Conservation (phyloP, 2,329 filamentous ascomycete species). For the Diaporthe sp. region DNA sequence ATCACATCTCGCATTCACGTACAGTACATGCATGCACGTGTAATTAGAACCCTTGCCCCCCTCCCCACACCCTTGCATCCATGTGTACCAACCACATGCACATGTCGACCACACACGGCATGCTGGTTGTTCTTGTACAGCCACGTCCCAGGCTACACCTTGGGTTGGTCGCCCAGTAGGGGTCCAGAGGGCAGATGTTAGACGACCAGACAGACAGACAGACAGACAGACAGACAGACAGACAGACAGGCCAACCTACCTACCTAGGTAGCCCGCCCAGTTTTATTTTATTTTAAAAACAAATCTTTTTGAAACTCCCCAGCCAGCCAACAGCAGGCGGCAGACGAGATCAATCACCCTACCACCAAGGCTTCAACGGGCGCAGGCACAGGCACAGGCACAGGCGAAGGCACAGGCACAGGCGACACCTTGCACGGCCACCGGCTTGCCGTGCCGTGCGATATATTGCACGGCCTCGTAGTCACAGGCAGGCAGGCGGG, state of each 20-base stretch:
- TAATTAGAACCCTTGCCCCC: not conserved
- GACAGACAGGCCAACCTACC: not conserved
- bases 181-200: not conserved
- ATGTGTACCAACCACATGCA: not conserved
- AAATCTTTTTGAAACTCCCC: not conserved
- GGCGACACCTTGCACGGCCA: not conserved
- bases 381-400: conserved; percentile 15
- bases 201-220: not conserved
- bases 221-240: too few species aligned
- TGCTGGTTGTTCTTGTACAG: not conserved
- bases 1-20: not conserved
- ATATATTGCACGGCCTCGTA: not conserved
- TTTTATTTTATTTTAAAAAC: too few species aligned
- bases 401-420: conserved; percentile 15
- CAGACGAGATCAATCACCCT: not conserved
- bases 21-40: not conserved
- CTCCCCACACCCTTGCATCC: not conserved
- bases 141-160: not conserved
- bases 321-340: conserved; percentile 2
- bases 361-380: not conserved
- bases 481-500: not conserved
- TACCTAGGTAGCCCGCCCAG: not conserved
- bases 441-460: not conserved
- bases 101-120: not conserved
- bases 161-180: not conserved